Evolutionary conservation across 768 basidiomycete genomes (phyloP), one percentile per base, ranked within the genome.

Genomic region (Candolleomyces eurysporus): DNA sequence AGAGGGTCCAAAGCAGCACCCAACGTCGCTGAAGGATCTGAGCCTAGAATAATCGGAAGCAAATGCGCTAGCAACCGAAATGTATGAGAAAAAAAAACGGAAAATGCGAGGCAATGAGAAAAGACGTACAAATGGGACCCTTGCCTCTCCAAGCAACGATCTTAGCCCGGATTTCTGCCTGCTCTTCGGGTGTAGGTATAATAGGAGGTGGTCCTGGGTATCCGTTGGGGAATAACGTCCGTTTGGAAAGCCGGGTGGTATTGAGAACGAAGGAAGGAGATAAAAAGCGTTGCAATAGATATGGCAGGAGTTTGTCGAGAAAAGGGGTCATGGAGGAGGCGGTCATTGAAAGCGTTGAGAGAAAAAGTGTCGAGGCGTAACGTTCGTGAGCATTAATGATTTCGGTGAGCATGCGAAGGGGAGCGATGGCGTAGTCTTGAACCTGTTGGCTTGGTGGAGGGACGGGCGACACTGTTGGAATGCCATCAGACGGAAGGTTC

Each of bases 141-240:
- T 59, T 68, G 6, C 74, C 74, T 66, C 72, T 73, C 76, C 76
- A 80, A 2, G 72, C 70, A 21, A 78, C 61, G 31, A 83, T 72
- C 30, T 69, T 72, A 13, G 78, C 76, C 32, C 84, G 81, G 53
- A 93, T 76, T 39, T 76, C 80, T 2, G 77, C 75, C 65, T 92
- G 90, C 72, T 96, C 94, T 64, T 91, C 91, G 1, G 77, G 76
- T 0, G 88, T 86, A 17, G 95, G 96, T 48, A 92, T 91, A 0
- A 82, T 76, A 1, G 89, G 86, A 0, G 86, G 73, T 0, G 87
- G 85, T 0, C 83, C 91, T 0, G 94, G 94, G 74, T 92, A 93
- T 14, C 96, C 96, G 63, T 87, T 87, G 4, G 96, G 96, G 70
- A 96, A 98, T 30, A 98, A 79, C 8, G 88, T 82, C 9, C 81